Base-by-base conservation (phyloP, 192 early-diverging fungal genomes). In the Martensiomyces pterosporus region DNA sequence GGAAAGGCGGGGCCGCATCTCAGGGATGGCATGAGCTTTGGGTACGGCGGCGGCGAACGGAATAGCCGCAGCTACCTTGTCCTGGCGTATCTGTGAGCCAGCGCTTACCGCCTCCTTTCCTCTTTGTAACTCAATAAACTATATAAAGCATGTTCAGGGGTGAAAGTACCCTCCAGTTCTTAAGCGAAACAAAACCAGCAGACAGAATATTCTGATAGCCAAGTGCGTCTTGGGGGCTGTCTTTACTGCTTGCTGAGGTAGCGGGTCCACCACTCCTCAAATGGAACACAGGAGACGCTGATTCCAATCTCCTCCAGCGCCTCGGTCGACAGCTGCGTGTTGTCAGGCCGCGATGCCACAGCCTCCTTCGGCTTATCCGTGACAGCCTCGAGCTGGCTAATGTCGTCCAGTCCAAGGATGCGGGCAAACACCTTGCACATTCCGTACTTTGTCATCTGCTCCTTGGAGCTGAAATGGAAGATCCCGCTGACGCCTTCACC, bases 371-470 rank as follows among this genome's bases (percentile, higher is more conserved):
- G 53, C 21, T 48, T 50, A 4, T 60, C 57, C 1, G 23, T 50
- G 24, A 54, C 53, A 1, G 60, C 45, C 3, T 46, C 47, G 6
- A 76, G 4, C 35, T 41, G 24, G 24, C 15, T 10, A 9, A 24
- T 39, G 33, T 46, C 41, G 12, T 15, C 35, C 9, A 56, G 26
- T 9, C 48, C 57, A 14, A 69, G 46, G 14, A 70, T 46, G 9
- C 42, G 15, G 32, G 66, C 67, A 47, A 69, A 60, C 13, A 50
- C 41, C 27, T 32, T 43, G 25, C 66, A 60, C 44, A 76, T 61
- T 1, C 56, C 62, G 51, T 70, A 70, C 47, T 68, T 69, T 38
- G 73, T 70, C 64, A 69, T 49, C 42, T 51, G 23, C 58, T 70
- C 67, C 2, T 39, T 26, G 6, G 66, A 43, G 13, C 50, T 41